Base-by-base conservation (phyloP, 1,284 basidiomycete genomes). In the Cystobasidiaceae sp. region DNA sequence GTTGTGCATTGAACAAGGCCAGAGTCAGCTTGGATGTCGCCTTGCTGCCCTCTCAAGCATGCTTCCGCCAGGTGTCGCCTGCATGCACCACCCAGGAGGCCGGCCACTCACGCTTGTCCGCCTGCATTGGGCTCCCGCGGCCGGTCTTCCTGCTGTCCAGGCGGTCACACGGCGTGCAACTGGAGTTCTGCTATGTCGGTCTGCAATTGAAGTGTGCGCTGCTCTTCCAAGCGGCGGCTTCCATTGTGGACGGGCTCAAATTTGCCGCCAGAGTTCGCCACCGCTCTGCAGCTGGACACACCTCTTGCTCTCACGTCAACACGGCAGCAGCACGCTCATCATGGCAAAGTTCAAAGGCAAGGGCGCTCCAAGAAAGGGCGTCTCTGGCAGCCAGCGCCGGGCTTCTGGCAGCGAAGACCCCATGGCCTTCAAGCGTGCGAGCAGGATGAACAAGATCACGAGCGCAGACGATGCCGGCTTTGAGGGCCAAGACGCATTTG, bases 401-500 rank as follows among this genome's bases (percentile, higher is more conserved):
- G 32, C 58, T 30, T 13, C 54, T 43, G 25, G 11, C 37, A 48
- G 48, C 28, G 27, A 27, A 15, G 48, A 51, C 44, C n/a, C 48
- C 33, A 46, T 64, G 23, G 61, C 61, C 3, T 44, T 46, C 41
- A 55, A 55, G 44, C 51, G 51, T 17, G 51, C 51, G 41, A 51
- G 46, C 39, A 64, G 61, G 46, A 34, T 64, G 46, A 46, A 46
- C 50, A 55, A 39, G 41, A 64, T 64, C 41, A 46, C 41, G 11
- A 46, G n/a, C 19, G 37, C 41, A 25, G 15, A 41, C 30, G 61
- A 64, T 30, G 61, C 61, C 39, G 61, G 52, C 17, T 64, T 56
- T 28, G 39, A 44, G 30, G 61, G 61, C 17, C 61, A 64, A 48
- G 61, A 64, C 39, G 61, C 61, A 28, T 64, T 64, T 34, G 51